Evolutionary conservation across 805 yeast species (phyloP), one percentile per base, ranked within the genome.

Genomic region (Ogataea dorogensis): DNA sequence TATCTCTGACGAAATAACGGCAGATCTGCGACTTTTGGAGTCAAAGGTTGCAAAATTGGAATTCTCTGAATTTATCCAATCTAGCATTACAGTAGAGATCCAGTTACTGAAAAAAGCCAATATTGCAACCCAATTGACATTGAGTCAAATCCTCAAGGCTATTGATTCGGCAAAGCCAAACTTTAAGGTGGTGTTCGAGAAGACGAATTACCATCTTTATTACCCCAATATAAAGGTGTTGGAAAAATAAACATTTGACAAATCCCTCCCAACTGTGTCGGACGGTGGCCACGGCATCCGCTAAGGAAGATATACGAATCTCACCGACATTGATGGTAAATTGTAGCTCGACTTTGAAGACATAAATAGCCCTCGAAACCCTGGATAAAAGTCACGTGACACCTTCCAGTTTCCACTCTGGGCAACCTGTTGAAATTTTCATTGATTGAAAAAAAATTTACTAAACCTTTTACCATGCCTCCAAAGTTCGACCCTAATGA

Each of bases 401-500:
- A 16, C 0, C 7, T n/a, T n/a, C 4, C 20, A 11, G 7, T 16
- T 25, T 13, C 13, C n/a, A 10, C 5, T 7, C 15, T n/a, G 7
- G 13, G 21, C 17, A 21, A 19, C 12, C 22, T 16, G 22, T 30
- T 26, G 25, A 30, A 36, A 36, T 19, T 30, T 36, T 36, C 35
- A 26, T 20, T 19, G 24, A 17, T n/a, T 30, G 29, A 18, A 20
- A 30, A 29, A 31, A 37, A 32, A 37, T 30, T 37, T 30, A 28
- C 42, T 28, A 26, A 36, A 37, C 38, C 25, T 33, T 32, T 29
- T 33, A 76, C 63, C 51, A 86, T 87, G 96, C 95, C 96, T 77
- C 96, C 96, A 78, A 87, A 93, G 81, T 81, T 89, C 77, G 98
- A 93, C 73, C 98, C 98, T 68, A 75, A 59, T 79, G 98, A 93